These are phyloP conservation scores for Colletotrichum sublineola DNA, from an alignment of 2,329 filamentous ascomycete genomes.

Conservation along the genomic window DNA sequence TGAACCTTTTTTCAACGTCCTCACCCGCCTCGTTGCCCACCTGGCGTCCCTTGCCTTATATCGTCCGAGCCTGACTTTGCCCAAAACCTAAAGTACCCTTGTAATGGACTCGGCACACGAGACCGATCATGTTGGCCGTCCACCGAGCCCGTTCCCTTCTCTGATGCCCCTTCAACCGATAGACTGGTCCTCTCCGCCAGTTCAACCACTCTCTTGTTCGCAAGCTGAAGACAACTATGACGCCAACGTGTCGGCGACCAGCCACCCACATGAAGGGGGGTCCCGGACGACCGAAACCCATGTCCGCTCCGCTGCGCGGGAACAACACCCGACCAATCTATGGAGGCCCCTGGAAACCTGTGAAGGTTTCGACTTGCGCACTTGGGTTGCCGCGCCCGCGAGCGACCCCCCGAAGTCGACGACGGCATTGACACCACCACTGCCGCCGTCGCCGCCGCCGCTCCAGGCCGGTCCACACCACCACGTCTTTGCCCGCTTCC, in stretches of 20 bases:
- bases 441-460: neutral
- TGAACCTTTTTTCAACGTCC: neutral
- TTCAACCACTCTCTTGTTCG: neutral
- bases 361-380: conserved; percentile 37
- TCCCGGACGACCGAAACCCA: conserved; percentile 13
- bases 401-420: neutral
- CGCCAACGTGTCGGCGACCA: neutral
- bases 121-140: neutral
- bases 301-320: conserved; percentile 21
- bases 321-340: conserved; percentile 13
- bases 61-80: conserved; percentile 22
- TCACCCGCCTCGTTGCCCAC: neutral
- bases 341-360: conserved; percentile 27
- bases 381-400: conserved; percentile 30
- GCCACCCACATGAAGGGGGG: conserved; percentile 9
- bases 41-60: neutral
- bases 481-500: conserved; percentile 35
- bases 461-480: too few relatives aligned
- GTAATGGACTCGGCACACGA: conserved; percentile 8
- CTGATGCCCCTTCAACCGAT: conserved; percentile 7
- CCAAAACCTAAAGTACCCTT: neutral
- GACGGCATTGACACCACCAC: neutral
- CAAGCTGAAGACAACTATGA: conserved; percentile 12
- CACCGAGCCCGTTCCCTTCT: conserved; percentile 3
- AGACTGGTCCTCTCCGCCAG: neutral